Base-by-base conservation (phyloP, 371 early-diverging fungal species). In the Haplosporangium sp. region DNA sequence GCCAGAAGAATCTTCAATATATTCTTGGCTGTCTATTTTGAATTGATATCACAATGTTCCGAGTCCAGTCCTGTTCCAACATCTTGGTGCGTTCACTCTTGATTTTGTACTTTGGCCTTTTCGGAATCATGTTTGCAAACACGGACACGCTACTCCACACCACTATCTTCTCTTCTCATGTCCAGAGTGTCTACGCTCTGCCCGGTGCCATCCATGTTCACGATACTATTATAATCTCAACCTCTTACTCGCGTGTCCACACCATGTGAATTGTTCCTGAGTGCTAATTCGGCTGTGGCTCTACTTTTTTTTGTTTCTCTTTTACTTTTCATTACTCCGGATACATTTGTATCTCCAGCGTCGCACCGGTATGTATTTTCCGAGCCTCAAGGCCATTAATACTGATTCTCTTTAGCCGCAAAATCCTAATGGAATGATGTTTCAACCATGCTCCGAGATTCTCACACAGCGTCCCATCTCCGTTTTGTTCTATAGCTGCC, bases 1-100 rank as follows among this genome's bases (percentile, higher is more conserved):
- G 23, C 37, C 38, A 45, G 60, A 55, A 37, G 47, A 37, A 47
- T 52, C 55, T 18, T 29, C 51, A n/a, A 23, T 45, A 16, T 54
- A 10, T 48, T 23, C 45, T 55, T 40, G n/a, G 54, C 23, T 16
- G 37, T 42, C 21, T 21, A 18, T 41, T 21, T 38, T 40, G 51
- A 52, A 66, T 52, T 6, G 8, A 29, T 29, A 50, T 40, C 70
- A 41, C 71, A 56, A 76, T 76, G 77, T 43, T 76, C 71, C 71
- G 77, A 52, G 56, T 76, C 60, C 71, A 76, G 67, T 70, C 76
- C 37, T 65, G 67, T 62, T 62, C 70, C 62, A 76, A 76, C 71
- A 63, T 71, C 70, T 56, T 76, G 77, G 77, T 76, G 67, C 76
- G 67, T 69, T 21, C 23, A 23, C 50, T 45, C 45, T 16, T 53